phyloP scores from a whole-genome alignment of 331 rosid genomes.

The Malus hybrid region DNA sequence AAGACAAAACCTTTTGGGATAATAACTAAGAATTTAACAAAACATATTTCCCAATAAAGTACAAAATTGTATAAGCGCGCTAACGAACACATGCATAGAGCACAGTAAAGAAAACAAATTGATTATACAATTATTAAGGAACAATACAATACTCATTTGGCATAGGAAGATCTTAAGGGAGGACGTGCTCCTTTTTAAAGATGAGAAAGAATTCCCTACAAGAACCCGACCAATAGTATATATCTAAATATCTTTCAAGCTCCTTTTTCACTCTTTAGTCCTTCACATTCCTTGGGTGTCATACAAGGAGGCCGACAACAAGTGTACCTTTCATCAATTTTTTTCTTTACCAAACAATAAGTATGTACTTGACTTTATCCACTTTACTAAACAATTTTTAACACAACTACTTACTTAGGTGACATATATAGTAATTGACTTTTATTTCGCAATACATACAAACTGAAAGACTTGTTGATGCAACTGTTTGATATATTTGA shows the following conservation, averaged over 20 bases:
- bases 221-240: constrained; percentile 43
- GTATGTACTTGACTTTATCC: not conserved
- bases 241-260: constrained; percentile 27
- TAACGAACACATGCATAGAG: constrained; percentile 14
- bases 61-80: constrained; percentile 5
- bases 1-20: constrained; percentile 38
- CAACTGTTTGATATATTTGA: not conserved
- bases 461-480: too few species aligned
- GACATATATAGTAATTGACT: not conserved
- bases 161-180: not conserved
- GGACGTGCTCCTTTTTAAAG: constrained; percentile 25
- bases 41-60: constrained; percentile 2
- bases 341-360: not conserved
- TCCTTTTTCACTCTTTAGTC: constrained; percentile 42
- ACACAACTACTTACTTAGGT: not conserved
- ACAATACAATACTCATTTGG: constrained; percentile 8
- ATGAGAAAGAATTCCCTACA: constrained; percentile 20
- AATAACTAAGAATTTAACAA: constrained; percentile 5
- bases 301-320: constrained; percentile 30
- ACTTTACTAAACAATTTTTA: not conserved
- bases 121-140: not conserved
- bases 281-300: constrained; percentile 47
- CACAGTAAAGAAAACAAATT: constrained; percentile 21
- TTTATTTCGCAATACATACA: not conserved
- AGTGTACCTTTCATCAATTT: constrained; percentile 20